A percentile compares a stretch with the other conserved stretches of the same genome.
Conservation (phyloP, 83 land plant species). For the Isoetes engelmannii region DNA sequence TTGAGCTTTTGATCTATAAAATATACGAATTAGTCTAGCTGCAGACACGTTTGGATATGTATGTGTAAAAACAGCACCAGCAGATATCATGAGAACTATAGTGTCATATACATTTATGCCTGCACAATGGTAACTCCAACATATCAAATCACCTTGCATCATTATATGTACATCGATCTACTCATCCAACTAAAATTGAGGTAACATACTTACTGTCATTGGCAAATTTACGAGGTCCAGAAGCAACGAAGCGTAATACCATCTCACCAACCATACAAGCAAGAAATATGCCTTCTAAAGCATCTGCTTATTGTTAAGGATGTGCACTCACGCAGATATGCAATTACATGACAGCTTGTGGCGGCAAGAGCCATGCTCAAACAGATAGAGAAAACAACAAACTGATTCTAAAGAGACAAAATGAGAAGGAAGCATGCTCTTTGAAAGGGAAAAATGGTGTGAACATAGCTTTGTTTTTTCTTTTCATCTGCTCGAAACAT, state of each 20-base stretch:
- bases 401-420: no score
- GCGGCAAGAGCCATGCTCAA: background rate
- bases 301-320: conserved; percentile 16
- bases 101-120: conserved; percentile 17
- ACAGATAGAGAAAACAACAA: no score
- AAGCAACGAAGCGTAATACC: conserved; percentile 15
- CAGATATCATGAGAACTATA: conserved; percentile 5
- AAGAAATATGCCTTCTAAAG: conserved; percentile 15
- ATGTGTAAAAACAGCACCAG: conserved; percentile 17
- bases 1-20: conserved; percentile 10
- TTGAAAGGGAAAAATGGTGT: no score
- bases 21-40: conserved; percentile 19
- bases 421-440: no score
- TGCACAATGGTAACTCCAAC: conserved; percentile 2
- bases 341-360: background rate
- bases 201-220: conserved; percentile 16
- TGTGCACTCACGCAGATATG: background rate
- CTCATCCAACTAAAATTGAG: background rate
- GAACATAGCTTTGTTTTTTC: no score
- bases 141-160: background rate
- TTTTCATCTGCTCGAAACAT: no score
- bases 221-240: background rate
- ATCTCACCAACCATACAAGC: conserved; percentile 6
- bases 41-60: conserved; percentile 19
- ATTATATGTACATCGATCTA: background rate